These are phyloP conservation scores for Keqinozyma sinolaborantium DNA, from an alignment of 1,139 yeast genomes.

Conservation along the genomic window DNA sequence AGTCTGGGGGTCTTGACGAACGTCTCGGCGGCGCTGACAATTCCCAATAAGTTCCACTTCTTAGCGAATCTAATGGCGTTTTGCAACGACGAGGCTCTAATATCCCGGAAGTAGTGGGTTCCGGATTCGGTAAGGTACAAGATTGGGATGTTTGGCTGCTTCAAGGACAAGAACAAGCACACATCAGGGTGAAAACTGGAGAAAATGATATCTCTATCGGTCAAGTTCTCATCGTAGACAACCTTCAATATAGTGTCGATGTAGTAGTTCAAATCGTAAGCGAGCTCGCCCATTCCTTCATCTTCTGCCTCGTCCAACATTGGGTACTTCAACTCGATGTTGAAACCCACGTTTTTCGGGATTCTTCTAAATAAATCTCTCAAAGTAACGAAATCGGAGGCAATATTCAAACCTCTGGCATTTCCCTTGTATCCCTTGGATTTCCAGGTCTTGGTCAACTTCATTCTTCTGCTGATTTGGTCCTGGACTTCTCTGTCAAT, in stretches of 20 bases:
- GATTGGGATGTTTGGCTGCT: constrained; percentile 91
- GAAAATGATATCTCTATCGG: constrained; percentile 83
- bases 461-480: constrained; percentile 65
- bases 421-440: constrained; percentile 88
- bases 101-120: constrained; percentile 78
- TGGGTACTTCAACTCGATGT: constrained; percentile 93
- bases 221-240: constrained; percentile 71
- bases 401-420: constrained; percentile 83
- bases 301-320: constrained; percentile 90
- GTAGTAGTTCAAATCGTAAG: constrained; percentile 81
- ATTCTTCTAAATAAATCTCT: constrained; percentile 79
- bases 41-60: constrained; percentile 89
- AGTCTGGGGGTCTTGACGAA: constrained; percentile 84
- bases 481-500: constrained; percentile 35
- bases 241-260: constrained; percentile 79
- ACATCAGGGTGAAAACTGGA: constrained; percentile 95
- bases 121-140: constrained; percentile 89
- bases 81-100: constrained; percentile 83
- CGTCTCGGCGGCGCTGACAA: constrained; percentile 87
- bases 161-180: constrained; percentile 78
- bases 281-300: constrained; percentile 85
- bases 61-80: constrained; percentile 89
- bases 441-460: constrained; percentile 83
- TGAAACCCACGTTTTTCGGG: constrained; percentile 85
- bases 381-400: constrained; percentile 87